phyloP scores from a whole-genome alignment of 331 rosid species.

The Malus hybrid region DNA sequence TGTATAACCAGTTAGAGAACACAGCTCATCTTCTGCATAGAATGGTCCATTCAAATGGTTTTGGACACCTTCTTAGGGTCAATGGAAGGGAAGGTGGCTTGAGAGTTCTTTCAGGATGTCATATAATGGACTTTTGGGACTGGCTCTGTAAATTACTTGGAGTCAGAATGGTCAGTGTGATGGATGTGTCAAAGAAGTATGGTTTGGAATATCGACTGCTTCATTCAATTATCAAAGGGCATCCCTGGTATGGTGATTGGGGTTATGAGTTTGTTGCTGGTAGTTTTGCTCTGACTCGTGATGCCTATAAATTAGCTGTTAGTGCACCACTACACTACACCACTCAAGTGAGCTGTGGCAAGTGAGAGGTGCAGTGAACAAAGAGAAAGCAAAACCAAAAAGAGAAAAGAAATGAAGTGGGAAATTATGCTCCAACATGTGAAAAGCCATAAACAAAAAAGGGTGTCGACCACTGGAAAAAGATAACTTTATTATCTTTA shows the following conservation, averaged over 20 bases:
- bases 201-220: slow-evolving; percentile 86
- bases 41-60: slow-evolving; percentile 90
- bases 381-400: too few species aligned
- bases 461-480: too few species aligned
- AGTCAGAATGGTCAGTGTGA: slow-evolving; percentile 86
- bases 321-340: too few species aligned
- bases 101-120: slow-evolving; percentile 69
- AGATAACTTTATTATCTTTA: too few species aligned
- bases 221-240: slow-evolving; percentile 71
- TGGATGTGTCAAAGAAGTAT: slow-evolving; percentile 96
- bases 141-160: slow-evolving; percentile 81
- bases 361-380: too few species aligned
- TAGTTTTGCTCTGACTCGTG: slow-evolving; percentile 81
- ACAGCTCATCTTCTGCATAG: slow-evolving; percentile 88
- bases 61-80: slow-evolving; percentile 95
- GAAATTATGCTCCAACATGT: too few species aligned
- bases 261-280: slow-evolving; percentile 92
- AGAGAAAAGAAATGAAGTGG: too few species aligned
- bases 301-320: slow-evolving; percentile 57
- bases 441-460: too few species aligned
- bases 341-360: too few species aligned
- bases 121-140: slow-evolving; percentile 94
- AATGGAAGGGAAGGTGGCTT: slow-evolving; percentile 98
- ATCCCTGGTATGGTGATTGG: slow-evolving; percentile 96
- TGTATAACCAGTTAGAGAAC: slow-evolving; percentile 80